These are phyloP conservation scores for Roridomyces roridus DNA, from an alignment of 768 basidiomycete genomes.

Conservation along the genomic window DNA sequence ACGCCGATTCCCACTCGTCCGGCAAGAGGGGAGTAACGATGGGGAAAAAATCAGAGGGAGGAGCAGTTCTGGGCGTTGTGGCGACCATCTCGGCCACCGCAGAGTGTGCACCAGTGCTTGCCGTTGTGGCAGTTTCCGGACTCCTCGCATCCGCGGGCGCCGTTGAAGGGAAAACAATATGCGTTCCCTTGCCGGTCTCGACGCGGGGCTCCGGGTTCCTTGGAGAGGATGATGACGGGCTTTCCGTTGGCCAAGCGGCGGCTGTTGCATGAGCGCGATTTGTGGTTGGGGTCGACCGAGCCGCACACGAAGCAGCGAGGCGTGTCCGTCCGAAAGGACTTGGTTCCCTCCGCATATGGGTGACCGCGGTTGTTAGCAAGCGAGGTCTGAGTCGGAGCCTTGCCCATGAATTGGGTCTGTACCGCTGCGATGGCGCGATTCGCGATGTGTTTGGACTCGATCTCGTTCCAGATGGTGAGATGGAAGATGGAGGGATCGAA, in stretches of 20 bases:
- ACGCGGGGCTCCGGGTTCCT: neutral
- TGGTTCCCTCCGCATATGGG: too few species aligned
- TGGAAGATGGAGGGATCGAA: slow-evolving; percentile 18
- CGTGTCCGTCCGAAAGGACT: neutral
- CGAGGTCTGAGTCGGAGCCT: too few species aligned
- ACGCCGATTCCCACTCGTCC: slow-evolving; percentile 22
- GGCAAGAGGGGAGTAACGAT: slow-evolving; percentile 31
- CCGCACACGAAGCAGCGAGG: slow-evolving; percentile 23
- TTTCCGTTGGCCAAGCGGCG: slow-evolving; percentile 8
- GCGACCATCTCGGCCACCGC: neutral
- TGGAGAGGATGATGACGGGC: slow-evolving; percentile 5
- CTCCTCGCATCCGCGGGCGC: slow-evolving; percentile 4
- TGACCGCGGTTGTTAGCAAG: too few species aligned
- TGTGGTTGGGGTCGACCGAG: slow-evolving; percentile 2
- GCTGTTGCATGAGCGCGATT: slow-evolving; percentile 2
- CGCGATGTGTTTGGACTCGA: neutral
- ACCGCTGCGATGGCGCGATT: neutral
- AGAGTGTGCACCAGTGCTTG: slow-evolving; percentile 27
- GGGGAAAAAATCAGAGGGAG: slow-evolving; percentile 21
- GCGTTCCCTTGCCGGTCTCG: slow-evolving; percentile 6
- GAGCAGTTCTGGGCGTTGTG: slow-evolving; percentile 27
- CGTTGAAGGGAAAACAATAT: slow-evolving; percentile 26
- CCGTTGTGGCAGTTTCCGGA: neutral
- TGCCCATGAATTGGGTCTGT: too few species aligned
- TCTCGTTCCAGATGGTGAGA: slow-evolving; percentile 16